A percentile compares a stretch with the other conserved stretches of the same genome.
Evolutionary conservation across 2,329 filamentous ascomycete genomes (phyloP).

Genomic region (Diplodia corticola): DNA sequence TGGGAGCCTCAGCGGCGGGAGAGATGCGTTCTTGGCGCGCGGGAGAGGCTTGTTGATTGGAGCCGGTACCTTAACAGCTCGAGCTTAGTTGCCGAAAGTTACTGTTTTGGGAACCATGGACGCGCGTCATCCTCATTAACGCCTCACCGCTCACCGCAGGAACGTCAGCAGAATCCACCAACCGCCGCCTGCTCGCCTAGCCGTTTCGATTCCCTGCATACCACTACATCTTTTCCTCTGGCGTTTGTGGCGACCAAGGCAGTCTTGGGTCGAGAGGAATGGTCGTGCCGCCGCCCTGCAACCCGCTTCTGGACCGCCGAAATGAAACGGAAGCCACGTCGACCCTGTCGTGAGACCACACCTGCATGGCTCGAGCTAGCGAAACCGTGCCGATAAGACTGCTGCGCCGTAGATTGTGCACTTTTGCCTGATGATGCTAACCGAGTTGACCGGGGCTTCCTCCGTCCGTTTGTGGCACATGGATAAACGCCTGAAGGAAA

Average conservation of each 20-base stretch:
- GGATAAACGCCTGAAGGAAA: background rate
- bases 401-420: background rate
- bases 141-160: background rate
- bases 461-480: background rate
- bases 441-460: background rate
- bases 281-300: background rate
- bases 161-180: background rate
- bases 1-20: background rate
- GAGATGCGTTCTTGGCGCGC: background rate
- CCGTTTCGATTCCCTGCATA: background rate
- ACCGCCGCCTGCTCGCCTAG: constrained; percentile 1
- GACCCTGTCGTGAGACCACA: background rate
- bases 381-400: background rate
- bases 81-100: constrained; percentile 8
- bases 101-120: background rate
- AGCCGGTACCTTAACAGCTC: constrained; percentile 2
- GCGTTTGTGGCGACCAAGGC: background rate
- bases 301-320: background rate
- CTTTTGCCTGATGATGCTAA: background rate
- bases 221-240: background rate
- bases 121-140: constrained; percentile 6
- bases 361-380: constrained; percentile 2
- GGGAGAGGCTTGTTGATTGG: background rate
- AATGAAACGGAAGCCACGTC: background rate
- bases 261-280: background rate